phyloP scores from a whole-genome alignment of 441 rosid genomes.

The Adansonia grandidieri region DNA sequence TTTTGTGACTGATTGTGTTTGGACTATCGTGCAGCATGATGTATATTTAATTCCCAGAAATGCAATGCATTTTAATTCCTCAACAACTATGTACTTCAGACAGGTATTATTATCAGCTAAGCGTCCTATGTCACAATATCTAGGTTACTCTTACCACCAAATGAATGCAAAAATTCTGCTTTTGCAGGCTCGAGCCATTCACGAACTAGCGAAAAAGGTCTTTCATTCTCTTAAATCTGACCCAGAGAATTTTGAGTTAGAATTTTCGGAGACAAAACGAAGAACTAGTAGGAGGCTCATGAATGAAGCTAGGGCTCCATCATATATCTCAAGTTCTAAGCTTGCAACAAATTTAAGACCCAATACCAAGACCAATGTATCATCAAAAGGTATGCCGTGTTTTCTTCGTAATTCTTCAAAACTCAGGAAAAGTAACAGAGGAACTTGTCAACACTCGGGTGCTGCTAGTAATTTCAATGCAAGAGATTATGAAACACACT shows the following conservation, averaged over 20 bases:
- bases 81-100: slow-evolving; percentile 56
- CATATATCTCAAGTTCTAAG: slow-evolving; percentile 35
- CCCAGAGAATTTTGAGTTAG: slow-evolving; percentile 49
- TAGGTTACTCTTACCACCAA: slow-evolving; percentile 1
- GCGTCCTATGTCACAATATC: neutral
- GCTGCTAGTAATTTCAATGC: slow-evolving; percentile 19
- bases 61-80: slow-evolving; percentile 69
- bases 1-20: slow-evolving; percentile 25
- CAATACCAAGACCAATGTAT: slow-evolving; percentile 13
- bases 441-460: slow-evolving; percentile 18
- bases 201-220: slow-evolving; percentile 60
- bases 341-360: slow-evolving; percentile 33
- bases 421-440: slow-evolving; percentile 29
- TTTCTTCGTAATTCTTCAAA: slow-evolving; percentile 30
- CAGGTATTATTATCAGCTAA: slow-evolving; percentile 44
- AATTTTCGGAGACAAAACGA: slow-evolving; percentile 49
- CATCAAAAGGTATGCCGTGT: slow-evolving; percentile 28
- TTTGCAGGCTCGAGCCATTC: slow-evolving; percentile 64
- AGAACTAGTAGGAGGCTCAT: slow-evolving; percentile 43
- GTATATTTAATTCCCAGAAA: slow-evolving; percentile 54
- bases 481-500: slow-evolving; percentile 33
- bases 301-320: slow-evolving; percentile 34
- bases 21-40: slow-evolving; percentile 50
- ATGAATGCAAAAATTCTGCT: slow-evolving; percentile 27
- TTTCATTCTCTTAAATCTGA: slow-evolving; percentile 54